These are phyloP conservation scores for Plasmopara halstedii DNA, from an alignment of 352 stramenopile genomes.

Conservation along the genomic window DNA sequence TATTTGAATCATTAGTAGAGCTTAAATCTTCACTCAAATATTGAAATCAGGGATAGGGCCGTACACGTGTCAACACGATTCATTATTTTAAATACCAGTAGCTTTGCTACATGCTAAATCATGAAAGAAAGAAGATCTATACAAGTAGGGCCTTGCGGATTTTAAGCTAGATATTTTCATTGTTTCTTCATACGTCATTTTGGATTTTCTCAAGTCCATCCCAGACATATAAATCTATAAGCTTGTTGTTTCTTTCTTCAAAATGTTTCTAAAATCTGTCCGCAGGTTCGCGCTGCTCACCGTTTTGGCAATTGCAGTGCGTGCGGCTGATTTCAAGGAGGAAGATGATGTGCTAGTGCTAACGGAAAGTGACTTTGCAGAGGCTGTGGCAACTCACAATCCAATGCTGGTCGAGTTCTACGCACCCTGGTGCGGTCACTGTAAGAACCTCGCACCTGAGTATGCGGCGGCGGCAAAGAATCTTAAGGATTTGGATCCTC, in stretches of 20 bases:
- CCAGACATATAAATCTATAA: too few relatives aligned
- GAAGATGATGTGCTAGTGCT: constrained; percentile 89
- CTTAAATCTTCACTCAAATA: too few relatives aligned
- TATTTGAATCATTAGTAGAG: too few relatives aligned
- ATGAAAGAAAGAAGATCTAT: background rate
- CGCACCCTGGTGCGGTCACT: constrained; percentile 93
- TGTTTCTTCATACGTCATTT: constrained; percentile 20
- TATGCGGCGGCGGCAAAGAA: constrained; percentile 82
- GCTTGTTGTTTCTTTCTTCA: background rate
- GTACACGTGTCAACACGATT: background rate
- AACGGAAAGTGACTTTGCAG: constrained; percentile 89
- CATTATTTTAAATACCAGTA: background rate
- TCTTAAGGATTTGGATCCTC: constrained; percentile 68
- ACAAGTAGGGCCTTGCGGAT: constrained; percentile 1
- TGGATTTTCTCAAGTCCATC: constrained; percentile 31
- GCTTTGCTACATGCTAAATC: background rate
- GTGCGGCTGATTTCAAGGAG: constrained; percentile 60
- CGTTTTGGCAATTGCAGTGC: constrained; percentile 35
- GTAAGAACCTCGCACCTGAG: constrained; percentile 88
- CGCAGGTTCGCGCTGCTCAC: constrained; percentile 39
- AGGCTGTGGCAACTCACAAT: constrained; percentile 74
- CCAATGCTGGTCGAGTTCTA: constrained; percentile 92
- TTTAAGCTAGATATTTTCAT: constrained; percentile 1
- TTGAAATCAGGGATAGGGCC: too few relatives aligned
- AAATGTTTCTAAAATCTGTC: constrained; percentile 54